Evolutionary conservation across 78 protist species (phyloP), one percentile per base, ranked within the genome.

Genomic region (Speleostelium caveatum): DNA sequence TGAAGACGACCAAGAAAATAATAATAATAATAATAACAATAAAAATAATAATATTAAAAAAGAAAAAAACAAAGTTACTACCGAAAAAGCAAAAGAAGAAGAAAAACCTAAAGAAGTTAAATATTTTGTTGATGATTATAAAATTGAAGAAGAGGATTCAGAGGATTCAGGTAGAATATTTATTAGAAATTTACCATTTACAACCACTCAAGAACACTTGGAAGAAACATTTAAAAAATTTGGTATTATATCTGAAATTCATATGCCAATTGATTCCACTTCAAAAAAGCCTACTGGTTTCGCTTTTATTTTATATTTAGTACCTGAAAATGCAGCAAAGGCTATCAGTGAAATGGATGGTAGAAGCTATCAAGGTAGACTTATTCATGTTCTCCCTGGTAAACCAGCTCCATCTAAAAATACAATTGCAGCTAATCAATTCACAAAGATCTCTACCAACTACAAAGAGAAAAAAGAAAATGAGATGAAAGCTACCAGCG

Each of bases 331-430:
- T 28, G 98, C 99, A 1, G 86, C 87, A n/a, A 16, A 10, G 19
- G 97, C 97, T 16, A 30, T 67, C 66, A 76, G 24, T 32, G 86
- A 80, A 35, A 38, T 93, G 72, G 96, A 88, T 65, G 93, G 86
- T 38, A 79, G 53, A 30, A 41, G 30, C n/a, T 38, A 73, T 17
- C 94, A 88, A 42, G 91, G 95, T 67, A 75, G 99, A 2, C 36
- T 97, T 4, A 21, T 99, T 45, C 97, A 96, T 73, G 41, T 99
- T 19, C 51, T 94, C 32, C 96, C 99, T 0, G 99, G 95, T 0
- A 39, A 66, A 33, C 24, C 12, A 1, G 56, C 79, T 42, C 92
- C 79, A 21, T 26, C 71, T 35, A 89, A 21, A 51, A 66, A 17
- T 4, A 17, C 7, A 59, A 1, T 35, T 10, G 32, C n/a, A 17